phyloP scores from a whole-genome alignment of 1,284 basidiomycete genomes.

The Stygiomarasmius scandens region DNA sequence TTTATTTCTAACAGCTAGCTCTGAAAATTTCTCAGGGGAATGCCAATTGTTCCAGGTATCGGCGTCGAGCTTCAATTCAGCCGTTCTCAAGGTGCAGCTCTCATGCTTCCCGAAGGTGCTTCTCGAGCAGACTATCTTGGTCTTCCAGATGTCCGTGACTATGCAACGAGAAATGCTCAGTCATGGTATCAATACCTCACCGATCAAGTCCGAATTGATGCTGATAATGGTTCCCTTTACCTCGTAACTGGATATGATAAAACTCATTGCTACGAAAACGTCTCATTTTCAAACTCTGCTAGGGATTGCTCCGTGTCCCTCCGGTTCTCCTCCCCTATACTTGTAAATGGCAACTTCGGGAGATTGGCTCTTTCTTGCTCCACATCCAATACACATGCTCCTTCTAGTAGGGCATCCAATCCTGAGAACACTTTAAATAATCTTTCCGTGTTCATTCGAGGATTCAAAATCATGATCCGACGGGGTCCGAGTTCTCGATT shows the following conservation, averaged over 20 bases:
- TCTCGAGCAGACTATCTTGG: not conserved
- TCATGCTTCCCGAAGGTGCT: constrained; percentile 14
- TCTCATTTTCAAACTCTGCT: not conserved
- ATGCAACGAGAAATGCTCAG: constrained; percentile 1
- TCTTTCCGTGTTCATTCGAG: no score
- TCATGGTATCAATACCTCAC: constrained; percentile 12
- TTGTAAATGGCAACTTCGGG: no score
- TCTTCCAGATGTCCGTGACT: constrained; percentile 1
- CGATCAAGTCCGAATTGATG: constrained; percentile 2
- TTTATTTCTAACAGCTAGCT: not conserved
- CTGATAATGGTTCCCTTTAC: constrained; percentile 12
- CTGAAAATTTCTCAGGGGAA: no score
- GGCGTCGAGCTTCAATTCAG: not conserved
- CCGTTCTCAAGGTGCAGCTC: constrained; percentile 1
- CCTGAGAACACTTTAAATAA: no score
- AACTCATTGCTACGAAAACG: constrained; percentile 4
- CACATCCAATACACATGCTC: no score
- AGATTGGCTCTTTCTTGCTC: no score
- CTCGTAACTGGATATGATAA: constrained; percentile 16
- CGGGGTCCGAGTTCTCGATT: no score
- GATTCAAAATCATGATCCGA: no score
- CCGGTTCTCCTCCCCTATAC: no score
- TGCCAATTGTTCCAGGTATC: not conserved
- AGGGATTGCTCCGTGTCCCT: no score
- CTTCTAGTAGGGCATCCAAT: no score